phyloP scores from a whole-genome alignment of 768 basidiomycete species.

The Cystobasidium ongulense region DNA sequence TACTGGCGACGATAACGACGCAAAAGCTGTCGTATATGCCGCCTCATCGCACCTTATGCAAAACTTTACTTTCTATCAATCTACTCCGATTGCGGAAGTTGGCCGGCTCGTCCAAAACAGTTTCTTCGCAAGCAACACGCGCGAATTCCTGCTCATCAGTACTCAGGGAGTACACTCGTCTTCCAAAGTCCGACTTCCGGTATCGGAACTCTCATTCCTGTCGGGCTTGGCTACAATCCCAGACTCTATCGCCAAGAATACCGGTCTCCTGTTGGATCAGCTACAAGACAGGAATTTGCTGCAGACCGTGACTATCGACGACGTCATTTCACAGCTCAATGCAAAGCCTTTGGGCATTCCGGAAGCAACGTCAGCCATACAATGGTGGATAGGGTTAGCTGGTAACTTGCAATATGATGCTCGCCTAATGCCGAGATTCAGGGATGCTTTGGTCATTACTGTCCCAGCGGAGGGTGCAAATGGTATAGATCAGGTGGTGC shows the following conservation, averaged over 20 bases:
- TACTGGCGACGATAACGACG: slow-evolving; percentile 44
- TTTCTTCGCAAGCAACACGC: slow-evolving; percentile 62
- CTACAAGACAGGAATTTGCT: slow-evolving; percentile 61
- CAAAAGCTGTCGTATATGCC: slow-evolving; percentile 51
- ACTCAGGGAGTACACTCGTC: slow-evolving; percentile 63
- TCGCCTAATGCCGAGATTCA: slow-evolving; percentile 53
- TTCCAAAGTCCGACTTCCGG: slow-evolving; percentile 63
- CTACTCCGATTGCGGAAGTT: slow-evolving; percentile 77
- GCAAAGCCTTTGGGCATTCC: slow-evolving; percentile 59
- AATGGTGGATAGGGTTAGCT: slow-evolving; percentile 67
- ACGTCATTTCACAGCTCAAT: slow-evolving; percentile 70
- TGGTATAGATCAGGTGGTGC: slow-evolving; percentile 52
- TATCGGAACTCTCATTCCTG: slow-evolving; percentile 66
- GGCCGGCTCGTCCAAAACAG: slow-evolving; percentile 61
- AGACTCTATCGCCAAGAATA: slow-evolving; percentile 54
- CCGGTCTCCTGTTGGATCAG: slow-evolving; percentile 56
- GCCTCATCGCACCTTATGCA: slow-evolving; percentile 67
- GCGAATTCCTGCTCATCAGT: slow-evolving; percentile 63
- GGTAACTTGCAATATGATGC: slow-evolving; percentile 45
- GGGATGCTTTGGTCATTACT: slow-evolving; percentile 62
- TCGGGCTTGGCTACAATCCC: slow-evolving; percentile 69
- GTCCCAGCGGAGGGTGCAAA: slow-evolving; percentile 43
- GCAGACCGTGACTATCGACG: slow-evolving; percentile 65
- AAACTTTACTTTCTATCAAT: slow-evolving; percentile 81
- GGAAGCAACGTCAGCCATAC: slow-evolving; percentile 72